These are phyloP conservation scores for Jaminaea rosea DNA, from an alignment of 1,284 basidiomycete genomes.

Conservation along the genomic window DNA sequence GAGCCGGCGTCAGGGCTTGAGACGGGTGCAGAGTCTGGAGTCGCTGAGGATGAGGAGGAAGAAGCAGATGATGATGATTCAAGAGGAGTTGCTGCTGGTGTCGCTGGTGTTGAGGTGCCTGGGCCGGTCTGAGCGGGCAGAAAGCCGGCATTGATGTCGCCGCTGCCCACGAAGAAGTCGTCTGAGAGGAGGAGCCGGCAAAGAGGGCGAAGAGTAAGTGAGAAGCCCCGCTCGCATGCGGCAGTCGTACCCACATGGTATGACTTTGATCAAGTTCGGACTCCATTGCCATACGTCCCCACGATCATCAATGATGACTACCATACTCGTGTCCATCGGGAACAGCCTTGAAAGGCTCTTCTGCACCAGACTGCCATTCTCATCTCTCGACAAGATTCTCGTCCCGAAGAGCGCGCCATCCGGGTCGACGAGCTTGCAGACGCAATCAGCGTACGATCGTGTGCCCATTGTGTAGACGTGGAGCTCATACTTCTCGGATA, in stretches of 20 bases:
- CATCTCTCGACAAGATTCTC: slow-evolving; percentile 81
- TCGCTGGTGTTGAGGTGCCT: slow-evolving; percentile 20
- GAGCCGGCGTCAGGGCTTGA: slow-evolving; percentile 4
- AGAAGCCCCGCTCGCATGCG: slow-evolving; percentile 1
- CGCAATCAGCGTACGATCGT: slow-evolving; percentile 86
- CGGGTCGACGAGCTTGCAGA: slow-evolving; percentile 87
- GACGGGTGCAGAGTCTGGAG: too few species aligned
- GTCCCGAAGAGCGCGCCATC: slow-evolving; percentile 75
- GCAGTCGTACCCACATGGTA: slow-evolving; percentile 65
- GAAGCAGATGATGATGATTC: background rate
- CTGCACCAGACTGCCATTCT: slow-evolving; percentile 68
- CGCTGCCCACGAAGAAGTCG: slow-evolving; percentile 97
- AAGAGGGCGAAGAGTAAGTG: background rate
- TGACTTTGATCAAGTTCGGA: slow-evolving; percentile 89
- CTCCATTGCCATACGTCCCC: slow-evolving; percentile 93
- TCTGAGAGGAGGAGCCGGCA: slow-evolving; percentile 52
- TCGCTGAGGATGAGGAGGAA: too few species aligned
- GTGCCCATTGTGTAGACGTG: slow-evolving; percentile 99
- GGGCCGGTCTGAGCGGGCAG: slow-evolving; percentile 58
- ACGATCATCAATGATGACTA: slow-evolving; percentile 95
- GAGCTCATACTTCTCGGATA: slow-evolving; percentile 82
- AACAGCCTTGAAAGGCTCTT: slow-evolving; percentile 86
- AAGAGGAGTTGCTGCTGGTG: background rate
- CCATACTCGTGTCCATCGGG: slow-evolving; percentile 89
- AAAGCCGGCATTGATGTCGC: slow-evolving; percentile 92